Conservation (phyloP, 768 basidiomycete species). For the Suillus variegatus region DNA sequence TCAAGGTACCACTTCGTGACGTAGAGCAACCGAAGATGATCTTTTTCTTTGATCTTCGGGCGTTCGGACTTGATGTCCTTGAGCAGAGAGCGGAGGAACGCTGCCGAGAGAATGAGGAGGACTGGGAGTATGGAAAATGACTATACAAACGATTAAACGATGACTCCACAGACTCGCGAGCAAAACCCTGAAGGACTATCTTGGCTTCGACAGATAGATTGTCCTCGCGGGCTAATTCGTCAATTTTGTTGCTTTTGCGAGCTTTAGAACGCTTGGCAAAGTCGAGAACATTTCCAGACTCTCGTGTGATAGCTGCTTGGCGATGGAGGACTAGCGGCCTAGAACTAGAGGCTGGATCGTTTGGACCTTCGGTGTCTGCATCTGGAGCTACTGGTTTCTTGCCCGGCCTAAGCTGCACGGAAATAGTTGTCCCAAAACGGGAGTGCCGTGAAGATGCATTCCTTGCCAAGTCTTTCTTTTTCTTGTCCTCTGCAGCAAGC, state of each 20-base stretch:
- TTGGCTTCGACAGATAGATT: conserved; percentile 67
- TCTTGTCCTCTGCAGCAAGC: conserved; percentile 73
- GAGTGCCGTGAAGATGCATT: conserved; percentile 81
- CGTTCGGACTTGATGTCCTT: conserved; percentile 95
- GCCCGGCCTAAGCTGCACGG: conserved; percentile 69
- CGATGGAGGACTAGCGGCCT: conserved; percentile 80
- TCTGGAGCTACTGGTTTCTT: conserved; percentile 37
- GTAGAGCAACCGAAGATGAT: conserved; percentile 85
- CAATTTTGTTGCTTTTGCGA: conserved; percentile 60
- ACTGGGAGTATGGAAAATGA: conserved; percentile 14
- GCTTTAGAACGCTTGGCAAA: conserved; percentile 60
- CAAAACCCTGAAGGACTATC: conserved; percentile 65
- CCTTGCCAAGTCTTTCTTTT: conserved; percentile 56
- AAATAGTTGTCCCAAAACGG: conserved; percentile 94
- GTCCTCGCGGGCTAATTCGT: conserved; percentile 70
- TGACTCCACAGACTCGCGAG: conserved; percentile 71
- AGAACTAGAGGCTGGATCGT: conserved; percentile 28
- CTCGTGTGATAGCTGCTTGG: conserved; percentile 74
- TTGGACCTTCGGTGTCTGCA: conserved; percentile 15
- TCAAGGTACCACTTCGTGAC: conserved; percentile 91
- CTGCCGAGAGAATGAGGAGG: conserved; percentile 42
- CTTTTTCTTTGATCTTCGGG: conserved; percentile 91
- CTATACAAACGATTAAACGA: conserved; percentile 83
- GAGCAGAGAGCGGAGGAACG: conserved; percentile 81
- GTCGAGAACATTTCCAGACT: conserved; percentile 73